A percentile compares a stretch with the other conserved stretches of the same genome.
Conservation (phyloP, 2,329 filamentous ascomycete species). For the Metarhizium album region DNA sequence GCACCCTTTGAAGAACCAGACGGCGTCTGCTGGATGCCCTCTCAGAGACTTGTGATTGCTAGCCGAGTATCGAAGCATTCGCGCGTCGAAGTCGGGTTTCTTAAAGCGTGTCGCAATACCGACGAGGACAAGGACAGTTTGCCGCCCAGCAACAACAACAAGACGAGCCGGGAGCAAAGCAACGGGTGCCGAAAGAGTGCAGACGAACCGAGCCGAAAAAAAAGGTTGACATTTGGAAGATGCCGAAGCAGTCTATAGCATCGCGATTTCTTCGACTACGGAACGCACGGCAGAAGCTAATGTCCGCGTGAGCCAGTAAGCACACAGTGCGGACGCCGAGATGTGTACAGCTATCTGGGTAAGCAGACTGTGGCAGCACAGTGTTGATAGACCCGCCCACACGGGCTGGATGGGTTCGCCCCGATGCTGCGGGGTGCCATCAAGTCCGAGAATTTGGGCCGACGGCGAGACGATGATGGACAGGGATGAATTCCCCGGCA, state of each 20-base stretch:
- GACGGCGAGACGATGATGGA: too few species aligned
- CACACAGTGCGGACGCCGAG: background rate
- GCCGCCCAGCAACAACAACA: background rate
- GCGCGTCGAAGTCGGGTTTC: background rate
- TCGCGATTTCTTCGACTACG: background rate
- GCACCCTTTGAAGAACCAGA: background rate
- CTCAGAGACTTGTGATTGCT: background rate
- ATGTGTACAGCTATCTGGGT: background rate
- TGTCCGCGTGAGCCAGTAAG: constrained; percentile 2
- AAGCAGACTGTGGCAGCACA: background rate
- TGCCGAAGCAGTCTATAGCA: background rate
- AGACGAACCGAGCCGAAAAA: background rate
- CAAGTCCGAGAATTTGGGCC: too few species aligned
- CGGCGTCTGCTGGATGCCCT: background rate
- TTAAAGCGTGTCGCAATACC: background rate
- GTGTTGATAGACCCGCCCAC: background rate
- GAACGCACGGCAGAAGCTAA: background rate
- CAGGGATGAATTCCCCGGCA: too few species aligned
- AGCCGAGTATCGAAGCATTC: background rate
- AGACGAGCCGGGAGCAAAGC: background rate
- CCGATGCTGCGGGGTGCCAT: background rate
- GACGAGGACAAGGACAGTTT: background rate
- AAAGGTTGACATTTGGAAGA: background rate
- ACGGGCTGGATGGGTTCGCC: background rate
- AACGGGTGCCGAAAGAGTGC: background rate